phyloP scores from a whole-genome alignment of 805 yeast genomes.

The Priceomyces fermenticarens region DNA sequence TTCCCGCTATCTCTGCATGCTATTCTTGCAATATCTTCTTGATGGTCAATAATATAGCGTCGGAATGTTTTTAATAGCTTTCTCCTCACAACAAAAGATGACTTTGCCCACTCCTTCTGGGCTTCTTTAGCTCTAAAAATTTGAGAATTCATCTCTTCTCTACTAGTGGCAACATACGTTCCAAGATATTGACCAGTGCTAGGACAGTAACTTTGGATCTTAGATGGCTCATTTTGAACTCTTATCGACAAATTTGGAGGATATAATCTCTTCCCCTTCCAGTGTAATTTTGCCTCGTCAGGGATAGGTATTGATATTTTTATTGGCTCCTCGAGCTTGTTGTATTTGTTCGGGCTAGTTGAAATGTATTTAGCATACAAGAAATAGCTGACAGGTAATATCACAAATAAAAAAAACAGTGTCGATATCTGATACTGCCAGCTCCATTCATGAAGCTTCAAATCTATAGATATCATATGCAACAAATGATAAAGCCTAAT shows the following conservation, averaged over 20 bases:
- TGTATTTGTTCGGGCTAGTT: constrained; percentile 37
- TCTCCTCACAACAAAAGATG: constrained; percentile 65
- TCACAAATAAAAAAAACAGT: constrained; percentile 39
- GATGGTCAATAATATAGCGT: constrained; percentile 73
- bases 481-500: background rate
- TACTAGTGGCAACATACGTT: constrained; percentile 58
- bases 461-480: constrained; percentile 41
- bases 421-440: constrained; percentile 46
- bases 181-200: constrained; percentile 93
- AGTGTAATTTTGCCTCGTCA: constrained; percentile 77
- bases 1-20: constrained; percentile 98
- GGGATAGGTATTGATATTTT: constrained; percentile 61
- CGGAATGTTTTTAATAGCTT: constrained; percentile 68
- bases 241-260: constrained; percentile 54
- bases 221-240: constrained; percentile 59
- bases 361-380: constrained; percentile 35
- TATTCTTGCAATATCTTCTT: constrained; percentile 80
- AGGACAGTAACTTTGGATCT: constrained; percentile 87
- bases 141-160: constrained; percentile 65
- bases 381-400: constrained; percentile 34
- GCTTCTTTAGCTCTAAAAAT: constrained; percentile 54
- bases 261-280: constrained; percentile 83
- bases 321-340: constrained; percentile 40
- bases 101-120: constrained; percentile 47
- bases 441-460: constrained; percentile 36